Conservation (phyloP, 2,329 filamentous ascomycete species). For the Trichophyton schoenleinii region DNA sequence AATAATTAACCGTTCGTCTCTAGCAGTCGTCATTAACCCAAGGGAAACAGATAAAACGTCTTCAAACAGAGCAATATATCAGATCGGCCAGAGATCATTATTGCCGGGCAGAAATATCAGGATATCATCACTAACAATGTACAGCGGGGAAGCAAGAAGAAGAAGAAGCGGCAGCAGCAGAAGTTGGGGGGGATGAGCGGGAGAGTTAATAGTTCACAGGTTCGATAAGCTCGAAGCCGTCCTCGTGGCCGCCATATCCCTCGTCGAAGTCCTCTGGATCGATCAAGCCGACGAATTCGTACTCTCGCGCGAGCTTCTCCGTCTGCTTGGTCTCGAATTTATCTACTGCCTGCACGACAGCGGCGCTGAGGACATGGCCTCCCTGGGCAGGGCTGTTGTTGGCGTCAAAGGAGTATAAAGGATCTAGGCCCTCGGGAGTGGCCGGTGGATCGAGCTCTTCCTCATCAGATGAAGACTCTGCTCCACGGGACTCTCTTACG, state of each 20-base stretch:
- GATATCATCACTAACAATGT: background rate
- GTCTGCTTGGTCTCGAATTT: conserved; percentile 49
- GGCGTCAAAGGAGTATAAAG: conserved; percentile 44
- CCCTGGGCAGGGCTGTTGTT: conserved; percentile 39
- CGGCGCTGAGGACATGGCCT: conserved; percentile 45
- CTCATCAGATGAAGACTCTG: background rate
- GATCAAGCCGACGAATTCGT: conserved; percentile 39
- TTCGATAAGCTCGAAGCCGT: conserved; percentile 34
- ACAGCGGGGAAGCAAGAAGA: background rate
- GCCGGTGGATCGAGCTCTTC: background rate
- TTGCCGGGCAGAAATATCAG: background rate
- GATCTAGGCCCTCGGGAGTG: conserved; percentile 29
- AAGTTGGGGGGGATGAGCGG: background rate
- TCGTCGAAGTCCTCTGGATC: conserved; percentile 29
- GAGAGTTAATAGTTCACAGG: conserved; percentile 18
- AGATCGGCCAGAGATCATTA: background rate
- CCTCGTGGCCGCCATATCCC: conserved; percentile 20
- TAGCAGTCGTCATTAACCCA: background rate
- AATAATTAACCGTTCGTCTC: background rate
- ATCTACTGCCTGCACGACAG: conserved; percentile 46
- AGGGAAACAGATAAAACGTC: background rate
- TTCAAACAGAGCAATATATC: background rate
- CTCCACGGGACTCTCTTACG: background rate
- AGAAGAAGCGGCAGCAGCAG: background rate
- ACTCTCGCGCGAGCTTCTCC: conserved; percentile 50